Base-by-base conservation (phyloP, 2,329 filamentous ascomycete genomes). In the Cordyceps fumosorosea region DNA sequence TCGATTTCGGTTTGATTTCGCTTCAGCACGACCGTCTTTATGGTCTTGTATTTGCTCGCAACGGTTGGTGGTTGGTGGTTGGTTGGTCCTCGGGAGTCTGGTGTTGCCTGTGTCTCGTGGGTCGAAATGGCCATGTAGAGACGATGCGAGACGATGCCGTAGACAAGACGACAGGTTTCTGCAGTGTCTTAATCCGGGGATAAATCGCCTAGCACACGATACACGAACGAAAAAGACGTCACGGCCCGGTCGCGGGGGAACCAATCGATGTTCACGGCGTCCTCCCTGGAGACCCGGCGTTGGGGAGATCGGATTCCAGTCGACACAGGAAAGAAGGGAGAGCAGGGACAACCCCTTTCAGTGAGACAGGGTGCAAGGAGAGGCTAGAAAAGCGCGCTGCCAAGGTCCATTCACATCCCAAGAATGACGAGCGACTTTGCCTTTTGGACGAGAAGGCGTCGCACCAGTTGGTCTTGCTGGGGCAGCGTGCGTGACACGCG, bases 401-500 rank as follows among this genome's bases (percentile, higher is more conserved):
- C 34, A 22, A 42, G 20, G 42, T 51, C 32, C 56, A 59, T 52
- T 40, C 48, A 44, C 56, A 14, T 14, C 24, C 34, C 26, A 52
- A 26, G 40, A 45, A 50, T 51, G 45, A 29, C 45, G 20, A 58
- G 44, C 16, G 20, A n/a, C 16, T 44, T 50, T 51, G 32, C 5
- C 22, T 50, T 51, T 42, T 22, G 20, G 32, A 40, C 14, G 37
- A 44, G 12, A 22, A 52, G 37, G 34, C 22, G 47, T 59, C 32
- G 56, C 47, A 44, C 56, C 45, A 29, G 45, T 29, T 6, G 29
- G 29, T 32, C 37, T 26, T 44, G 8, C 55, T 47, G 18, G 20
- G 56, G 29, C 48, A 52, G 56, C 34, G 56, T 52, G 47, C 47
- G 56, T 52, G 37, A 52, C 47, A 59, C 45, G 47, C 45, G 45